These are phyloP conservation scores for Chrysosporium keratinophilum DNA, from an alignment of 2,329 filamentous ascomycete species.

Conservation along the genomic window DNA sequence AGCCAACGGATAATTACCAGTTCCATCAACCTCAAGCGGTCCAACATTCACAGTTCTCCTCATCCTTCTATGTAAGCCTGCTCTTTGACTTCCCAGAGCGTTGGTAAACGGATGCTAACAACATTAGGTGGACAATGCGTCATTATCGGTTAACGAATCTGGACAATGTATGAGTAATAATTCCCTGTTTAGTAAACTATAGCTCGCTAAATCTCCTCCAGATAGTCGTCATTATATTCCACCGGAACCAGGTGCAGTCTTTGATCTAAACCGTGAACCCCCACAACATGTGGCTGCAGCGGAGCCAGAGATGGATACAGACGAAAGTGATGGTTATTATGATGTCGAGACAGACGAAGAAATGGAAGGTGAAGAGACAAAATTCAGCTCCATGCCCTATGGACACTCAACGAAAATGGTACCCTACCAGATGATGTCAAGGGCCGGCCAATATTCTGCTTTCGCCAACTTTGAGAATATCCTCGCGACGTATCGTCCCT, in stretches of 20 bases:
- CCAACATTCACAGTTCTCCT: conserved; percentile 8
- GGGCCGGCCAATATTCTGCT: conserved; percentile 33
- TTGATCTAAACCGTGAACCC: background rate
- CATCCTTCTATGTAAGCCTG: conserved; percentile 12
- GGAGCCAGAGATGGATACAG: conserved; percentile 25
- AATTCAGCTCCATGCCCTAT: background rate
- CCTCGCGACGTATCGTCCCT: conserved; percentile 57
- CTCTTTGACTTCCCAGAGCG: background rate
- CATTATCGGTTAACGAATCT: conserved; percentile 4
- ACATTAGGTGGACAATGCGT: background rate
- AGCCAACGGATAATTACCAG: conserved; percentile 4
- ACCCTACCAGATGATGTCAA: background rate
- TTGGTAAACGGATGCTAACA: background rate
- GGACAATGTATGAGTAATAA: conserved; percentile 13
- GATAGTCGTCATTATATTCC: conserved; percentile 5
- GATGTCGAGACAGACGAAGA: conserved; percentile 55
- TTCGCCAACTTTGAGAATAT: conserved; percentile 40
- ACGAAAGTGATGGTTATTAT: conserved; percentile 52
- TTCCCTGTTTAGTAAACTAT: conserved; percentile 7
- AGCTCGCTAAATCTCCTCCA: conserved; percentile 12
- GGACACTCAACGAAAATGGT: background rate
- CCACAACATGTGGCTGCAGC: background rate
- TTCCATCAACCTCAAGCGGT: conserved; percentile 1
- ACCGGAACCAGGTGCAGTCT: background rate
- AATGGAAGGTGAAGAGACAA: conserved; percentile 27